Evolutionary conservation across 78 protist genomes (phyloP).

Genomic region (Dictyostelium brefeldianum): DNA sequence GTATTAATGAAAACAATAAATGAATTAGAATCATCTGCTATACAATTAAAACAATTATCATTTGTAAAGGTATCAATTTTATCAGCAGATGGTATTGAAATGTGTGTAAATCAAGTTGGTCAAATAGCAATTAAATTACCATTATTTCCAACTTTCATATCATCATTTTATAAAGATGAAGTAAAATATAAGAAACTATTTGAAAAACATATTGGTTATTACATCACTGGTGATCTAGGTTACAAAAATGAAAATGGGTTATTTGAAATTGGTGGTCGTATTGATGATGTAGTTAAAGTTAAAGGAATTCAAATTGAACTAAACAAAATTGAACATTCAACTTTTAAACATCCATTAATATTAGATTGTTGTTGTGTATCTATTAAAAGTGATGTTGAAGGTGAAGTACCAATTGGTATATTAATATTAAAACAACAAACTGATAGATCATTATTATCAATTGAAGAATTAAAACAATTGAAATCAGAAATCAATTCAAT

Average conservation of each 20-base stretch:
- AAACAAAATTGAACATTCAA: conserved; percentile 83
- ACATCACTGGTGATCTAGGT: conserved; percentile 90
- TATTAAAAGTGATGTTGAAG: conserved; percentile 70
- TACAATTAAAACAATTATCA: background rate
- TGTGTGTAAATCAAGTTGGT: conserved; percentile 30
- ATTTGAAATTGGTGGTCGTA: conserved; percentile 80
- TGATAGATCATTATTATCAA: too few relatives aligned
- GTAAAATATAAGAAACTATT: conserved; percentile 44
- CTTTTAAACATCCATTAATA: conserved; percentile 19
- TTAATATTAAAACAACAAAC: conserved; percentile 60
- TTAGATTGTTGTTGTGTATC: conserved; percentile 91
- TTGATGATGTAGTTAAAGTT: conserved; percentile 94
- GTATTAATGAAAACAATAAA: background rate
- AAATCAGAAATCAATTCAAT: background rate
- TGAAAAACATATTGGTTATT: conserved; percentile 60
- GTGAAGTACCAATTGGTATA: conserved; percentile 87
- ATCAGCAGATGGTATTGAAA: background rate
- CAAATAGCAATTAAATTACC: conserved; percentile 75
- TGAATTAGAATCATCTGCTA: too few relatives aligned
- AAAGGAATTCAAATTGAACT: conserved; percentile 90
- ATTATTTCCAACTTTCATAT: conserved; percentile 83
- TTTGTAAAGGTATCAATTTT: background rate
- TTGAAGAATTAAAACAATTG: background rate
- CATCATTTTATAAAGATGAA: conserved; percentile 52
- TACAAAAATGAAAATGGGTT: conserved; percentile 69